These are phyloP conservation scores for Sindora glabra DNA, from an alignment of 306 rosid genomes.

Conservation along the genomic window DNA sequence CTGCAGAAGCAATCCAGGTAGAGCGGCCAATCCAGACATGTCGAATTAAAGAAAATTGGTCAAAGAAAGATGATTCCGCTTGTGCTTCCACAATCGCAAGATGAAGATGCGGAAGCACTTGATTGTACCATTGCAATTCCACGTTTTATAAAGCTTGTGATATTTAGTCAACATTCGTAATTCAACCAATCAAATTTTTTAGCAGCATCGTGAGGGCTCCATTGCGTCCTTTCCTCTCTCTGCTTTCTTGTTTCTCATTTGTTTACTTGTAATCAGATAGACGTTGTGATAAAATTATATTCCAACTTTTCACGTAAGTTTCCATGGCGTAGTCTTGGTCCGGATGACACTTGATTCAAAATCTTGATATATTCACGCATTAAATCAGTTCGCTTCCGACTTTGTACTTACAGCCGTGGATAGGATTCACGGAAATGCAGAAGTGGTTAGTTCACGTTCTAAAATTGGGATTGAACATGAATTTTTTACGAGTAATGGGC, in stretches of 20 bases:
- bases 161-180: conserved; percentile 9
- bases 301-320: no score
- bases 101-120: conserved; percentile 29
- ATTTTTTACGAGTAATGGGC: no score
- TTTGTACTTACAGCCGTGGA: no score
- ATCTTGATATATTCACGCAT: no score
- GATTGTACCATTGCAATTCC: conserved; percentile 7
- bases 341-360: no score
- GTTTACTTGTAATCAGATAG: conserved; percentile 12
- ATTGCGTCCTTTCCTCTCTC: not conserved
- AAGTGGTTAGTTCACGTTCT: no score
- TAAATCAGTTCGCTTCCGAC: no score
- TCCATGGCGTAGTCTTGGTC: no score
- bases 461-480: no score
- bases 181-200: conserved; percentile 12
- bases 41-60: conserved; percentile 63
- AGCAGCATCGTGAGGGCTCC: not conserved
- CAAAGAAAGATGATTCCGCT: conserved; percentile 59
- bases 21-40: conserved; percentile 78
- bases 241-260: not conserved
- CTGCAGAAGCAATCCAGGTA: conserved; percentile 48
- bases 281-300: conserved; percentile 22
- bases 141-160: not conserved
- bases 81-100: conserved; percentile 65
- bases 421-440: no score